Evolutionary conservation across 495 filamentous ascomycete species (phyloP).

Genomic region (Hyaloscypha hepaticicola): DNA sequence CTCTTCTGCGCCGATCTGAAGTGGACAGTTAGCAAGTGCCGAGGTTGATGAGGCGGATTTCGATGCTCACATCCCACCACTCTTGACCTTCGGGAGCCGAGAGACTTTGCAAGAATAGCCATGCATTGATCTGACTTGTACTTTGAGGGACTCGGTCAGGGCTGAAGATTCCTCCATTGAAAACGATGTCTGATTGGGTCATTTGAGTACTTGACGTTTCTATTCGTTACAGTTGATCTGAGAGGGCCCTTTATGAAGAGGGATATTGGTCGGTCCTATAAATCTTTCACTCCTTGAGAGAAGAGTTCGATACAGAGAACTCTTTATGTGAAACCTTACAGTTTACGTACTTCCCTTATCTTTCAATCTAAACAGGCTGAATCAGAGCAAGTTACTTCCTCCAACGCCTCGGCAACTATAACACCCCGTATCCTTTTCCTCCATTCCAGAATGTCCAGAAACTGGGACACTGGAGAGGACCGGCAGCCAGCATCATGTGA

Average conservation of each 20-base stretch:
- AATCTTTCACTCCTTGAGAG: neutral
- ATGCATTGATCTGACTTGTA: constrained; percentile 17
- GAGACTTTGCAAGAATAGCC: constrained; percentile 1
- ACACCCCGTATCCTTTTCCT: neutral
- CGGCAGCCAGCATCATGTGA: neutral
- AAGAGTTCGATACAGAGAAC: neutral
- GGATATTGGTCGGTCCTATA: neutral
- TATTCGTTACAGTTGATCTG: neutral
- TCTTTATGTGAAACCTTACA: no score
- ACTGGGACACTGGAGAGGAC: neutral
- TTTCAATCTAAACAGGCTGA: neutral
- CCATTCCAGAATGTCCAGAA: neutral
- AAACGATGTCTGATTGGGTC: constrained; percentile 22
- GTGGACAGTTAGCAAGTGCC: neutral
- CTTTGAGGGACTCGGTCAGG: constrained; percentile 21
- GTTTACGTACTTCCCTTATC: neutral
- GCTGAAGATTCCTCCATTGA: constrained; percentile 22
- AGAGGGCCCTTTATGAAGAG: neutral
- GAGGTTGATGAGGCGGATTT: neutral
- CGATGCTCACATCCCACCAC: constrained; percentile 28
- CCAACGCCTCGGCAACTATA: neutral
- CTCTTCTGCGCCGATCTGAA: constrained; percentile 28
- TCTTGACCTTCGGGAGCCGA: constrained; percentile 7
- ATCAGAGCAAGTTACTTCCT: neutral
- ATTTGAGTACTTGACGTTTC: neutral